These are phyloP conservation scores for Fusarium succisae DNA, from an alignment of 2,329 filamentous ascomycete genomes.

Conservation along the genomic window DNA sequence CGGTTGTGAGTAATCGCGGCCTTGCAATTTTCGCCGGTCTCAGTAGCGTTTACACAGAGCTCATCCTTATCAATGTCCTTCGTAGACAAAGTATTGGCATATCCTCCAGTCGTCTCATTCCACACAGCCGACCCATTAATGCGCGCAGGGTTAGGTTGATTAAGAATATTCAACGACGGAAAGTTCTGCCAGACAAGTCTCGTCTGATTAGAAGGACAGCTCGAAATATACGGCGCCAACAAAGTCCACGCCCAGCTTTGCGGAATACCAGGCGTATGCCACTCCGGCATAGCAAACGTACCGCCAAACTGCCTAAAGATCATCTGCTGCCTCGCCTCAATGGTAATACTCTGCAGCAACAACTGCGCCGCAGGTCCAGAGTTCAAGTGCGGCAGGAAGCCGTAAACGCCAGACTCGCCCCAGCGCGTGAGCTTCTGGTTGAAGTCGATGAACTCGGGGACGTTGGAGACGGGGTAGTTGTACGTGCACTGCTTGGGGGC, in stretches of 20 bases:
- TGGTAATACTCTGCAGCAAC: slow-evolving; percentile 78
- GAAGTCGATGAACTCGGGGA: slow-evolving; percentile 84
- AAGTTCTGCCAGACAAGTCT: slow-evolving; percentile 87
- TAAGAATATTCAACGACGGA: slow-evolving; percentile 74
- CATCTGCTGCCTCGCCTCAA: slow-evolving; percentile 84
- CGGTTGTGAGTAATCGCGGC: slow-evolving; percentile 75
- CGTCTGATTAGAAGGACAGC: slow-evolving; percentile 77
- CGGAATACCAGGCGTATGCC: slow-evolving; percentile 82
- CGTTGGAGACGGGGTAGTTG: slow-evolving; percentile 80
- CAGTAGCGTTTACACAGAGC: slow-evolving; percentile 66
- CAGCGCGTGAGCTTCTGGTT: slow-evolving; percentile 85
- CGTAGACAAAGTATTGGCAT: slow-evolving; percentile 64
- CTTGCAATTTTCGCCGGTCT: slow-evolving; percentile 63
- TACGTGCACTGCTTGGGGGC: slow-evolving; percentile 82
- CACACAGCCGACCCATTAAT: slow-evolving; percentile 68
- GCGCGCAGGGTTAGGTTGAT: slow-evolving; percentile 79
- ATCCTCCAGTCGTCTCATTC: slow-evolving; percentile 72
- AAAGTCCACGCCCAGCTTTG: slow-evolving; percentile 88
- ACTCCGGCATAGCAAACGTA: slow-evolving; percentile 82
- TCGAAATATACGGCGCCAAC: slow-evolving; percentile 82
- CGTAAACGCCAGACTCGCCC: slow-evolving; percentile 82
- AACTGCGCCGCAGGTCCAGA: slow-evolving; percentile 78
- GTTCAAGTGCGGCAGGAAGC: slow-evolving; percentile 81
- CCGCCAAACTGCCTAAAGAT: slow-evolving; percentile 86
- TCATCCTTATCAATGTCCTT: slow-evolving; percentile 55